Base-by-base conservation (phyloP, 768 basidiomycete species). In the Agaricus sinodeliciosus region DNA sequence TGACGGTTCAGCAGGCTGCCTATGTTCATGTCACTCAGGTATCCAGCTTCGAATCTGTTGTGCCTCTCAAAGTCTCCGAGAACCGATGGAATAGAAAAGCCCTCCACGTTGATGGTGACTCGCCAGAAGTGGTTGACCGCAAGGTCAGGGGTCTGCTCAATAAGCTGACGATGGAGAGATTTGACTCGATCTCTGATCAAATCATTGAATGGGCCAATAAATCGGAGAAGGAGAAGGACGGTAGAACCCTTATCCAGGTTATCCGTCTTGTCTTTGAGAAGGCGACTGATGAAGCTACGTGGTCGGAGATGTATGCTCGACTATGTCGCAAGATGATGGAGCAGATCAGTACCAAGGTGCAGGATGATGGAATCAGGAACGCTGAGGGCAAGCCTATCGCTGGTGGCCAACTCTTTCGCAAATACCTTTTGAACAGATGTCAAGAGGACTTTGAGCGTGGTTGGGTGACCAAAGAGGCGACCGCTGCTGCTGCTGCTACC, bases 401-500 rank as follows among this genome's bases (percentile, higher is more conserved):
- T 41, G 95, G 95, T 60, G 94, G 95, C 45, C 84, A 90, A 55
- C 80, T 97, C 40, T 99, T 98, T 87, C 78, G 94, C 57, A 95
- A 95, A 72, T 97, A 97, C 71, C 80, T 98, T 18, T 79, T 98
- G 50, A 95, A 95, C 65, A 82, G 94, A 41, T 98, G 95, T 71
- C 94, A 96, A 66, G 91, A 96, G 64, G 94, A 97, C 71, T 97
- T 98, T 68, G 95, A 98, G 74, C 82, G 85, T 56, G 94, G 94
- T 5, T 97, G 94, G 94, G 79, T 87, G 36, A 82, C 84, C 19
- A 90, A 94, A 68, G 92, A 94, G 64, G 75, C 86, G 7, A 82
- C 94, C 0, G 87, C 90, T 16, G 86, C 84, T 3, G 93, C 93
- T 13, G 94, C 94, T 16, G 87, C 84, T 6, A 76, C 77, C 26